These are phyloP conservation scores for Angophora floribunda DNA, from an alignment of 345 rosid genomes.

Conservation along the genomic window DNA sequence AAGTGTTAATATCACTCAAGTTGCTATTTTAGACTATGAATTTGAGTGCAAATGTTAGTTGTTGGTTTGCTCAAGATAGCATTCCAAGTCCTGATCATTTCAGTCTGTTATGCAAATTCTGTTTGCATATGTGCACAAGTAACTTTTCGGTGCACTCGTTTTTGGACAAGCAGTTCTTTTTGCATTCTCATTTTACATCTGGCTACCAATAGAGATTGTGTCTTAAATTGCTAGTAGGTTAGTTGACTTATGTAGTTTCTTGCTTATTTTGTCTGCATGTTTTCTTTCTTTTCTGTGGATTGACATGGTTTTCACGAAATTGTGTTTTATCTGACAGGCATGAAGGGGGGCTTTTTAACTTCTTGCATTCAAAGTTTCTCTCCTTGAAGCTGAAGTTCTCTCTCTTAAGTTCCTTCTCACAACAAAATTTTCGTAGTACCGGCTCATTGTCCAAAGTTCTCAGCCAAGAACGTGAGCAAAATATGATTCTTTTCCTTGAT, in stretches of 20 bases:
- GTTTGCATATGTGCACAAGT: background rate
- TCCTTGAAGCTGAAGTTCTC: slow-evolving; percentile 18
- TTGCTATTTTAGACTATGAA: background rate
- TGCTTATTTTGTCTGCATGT: background rate
- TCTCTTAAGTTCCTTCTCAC: slow-evolving; percentile 7
- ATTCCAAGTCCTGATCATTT: background rate
- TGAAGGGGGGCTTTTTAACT: slow-evolving; percentile 74
- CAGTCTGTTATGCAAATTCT: background rate
- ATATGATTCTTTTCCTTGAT: background rate
- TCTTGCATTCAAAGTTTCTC: slow-evolving; percentile 38
- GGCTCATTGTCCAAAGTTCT: slow-evolving; percentile 28
- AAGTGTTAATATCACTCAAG: slow-evolving; percentile 15
- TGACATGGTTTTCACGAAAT: background rate
- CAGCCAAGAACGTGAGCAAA: slow-evolving; percentile 52
- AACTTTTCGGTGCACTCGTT: background rate
- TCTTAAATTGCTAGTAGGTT: background rate
- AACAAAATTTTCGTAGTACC: background rate
- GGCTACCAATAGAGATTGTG: background rate
- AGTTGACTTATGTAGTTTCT: background rate
- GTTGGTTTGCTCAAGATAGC: background rate
- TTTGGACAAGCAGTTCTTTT: background rate
- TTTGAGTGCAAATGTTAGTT: background rate
- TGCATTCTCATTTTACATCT: background rate
- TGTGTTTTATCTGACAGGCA: slow-evolving; percentile 28
- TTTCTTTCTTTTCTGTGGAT: background rate